Conservation (phyloP, 192 early-diverging fungal genomes). For the Coemansia sp. region DNA sequence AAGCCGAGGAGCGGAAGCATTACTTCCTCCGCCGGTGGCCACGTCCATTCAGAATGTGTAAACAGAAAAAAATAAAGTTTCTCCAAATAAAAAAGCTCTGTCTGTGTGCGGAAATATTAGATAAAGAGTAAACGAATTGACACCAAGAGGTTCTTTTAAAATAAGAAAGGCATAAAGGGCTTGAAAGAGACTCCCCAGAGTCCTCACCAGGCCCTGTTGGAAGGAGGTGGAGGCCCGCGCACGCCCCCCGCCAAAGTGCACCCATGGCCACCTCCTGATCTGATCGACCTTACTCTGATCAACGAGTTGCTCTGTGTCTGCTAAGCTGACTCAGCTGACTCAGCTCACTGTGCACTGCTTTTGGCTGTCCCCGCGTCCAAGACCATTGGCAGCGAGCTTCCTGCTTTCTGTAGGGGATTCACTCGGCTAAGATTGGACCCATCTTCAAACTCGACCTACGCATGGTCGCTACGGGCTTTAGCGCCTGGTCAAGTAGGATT, state of each 20-base stretch:
- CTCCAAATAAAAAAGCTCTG: not conserved
- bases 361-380: no score
- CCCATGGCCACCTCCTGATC: no score
- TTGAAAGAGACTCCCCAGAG: not conserved
- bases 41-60: constrained; percentile 1
- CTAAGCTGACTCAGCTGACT: no score
- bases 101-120: not conserved
- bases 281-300: no score
- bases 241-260: not conserved
- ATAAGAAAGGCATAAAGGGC: not conserved
- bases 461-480: no score
- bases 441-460: no score
- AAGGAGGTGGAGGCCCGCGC: not conserved
- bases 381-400: no score
- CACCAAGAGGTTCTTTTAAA: not conserved
- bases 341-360: no score
- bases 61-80: not conserved
- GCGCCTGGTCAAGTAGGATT: no score
- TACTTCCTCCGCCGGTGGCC: not conserved
- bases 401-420: no score
- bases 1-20: not conserved
- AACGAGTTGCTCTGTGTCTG: no score
- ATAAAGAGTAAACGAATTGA: not conserved
- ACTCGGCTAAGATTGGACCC: no score
- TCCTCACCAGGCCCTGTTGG: not conserved